Evolutionary conservation across 2,329 filamentous ascomycete species (phyloP).

Genomic region (Periconia sp.): DNA sequence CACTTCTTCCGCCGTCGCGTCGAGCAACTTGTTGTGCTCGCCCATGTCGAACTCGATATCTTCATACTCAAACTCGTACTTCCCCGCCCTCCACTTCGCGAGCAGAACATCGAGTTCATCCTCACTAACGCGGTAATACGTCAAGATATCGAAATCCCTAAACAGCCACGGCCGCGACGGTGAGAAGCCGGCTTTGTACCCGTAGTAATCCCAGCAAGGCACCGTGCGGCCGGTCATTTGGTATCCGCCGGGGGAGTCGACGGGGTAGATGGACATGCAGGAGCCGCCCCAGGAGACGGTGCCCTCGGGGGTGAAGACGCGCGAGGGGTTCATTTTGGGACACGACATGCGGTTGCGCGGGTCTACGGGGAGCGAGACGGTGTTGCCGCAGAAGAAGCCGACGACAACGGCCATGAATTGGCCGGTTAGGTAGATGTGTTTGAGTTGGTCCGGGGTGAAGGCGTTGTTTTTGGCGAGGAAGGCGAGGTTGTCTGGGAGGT

Average conservation of each 20-base stretch:
- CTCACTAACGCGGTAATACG: conserved; percentile 57
- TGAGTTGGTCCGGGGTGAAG: conserved; percentile 52
- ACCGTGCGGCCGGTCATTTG: conserved; percentile 58
- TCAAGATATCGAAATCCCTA: conserved; percentile 59
- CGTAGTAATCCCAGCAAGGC: conserved; percentile 56
- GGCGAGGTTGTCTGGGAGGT: conserved; percentile 63
- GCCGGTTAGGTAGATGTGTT: conserved; percentile 54
- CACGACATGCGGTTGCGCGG: conserved; percentile 56
- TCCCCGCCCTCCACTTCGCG: conserved; percentile 52
- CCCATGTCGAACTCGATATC: conserved; percentile 58
- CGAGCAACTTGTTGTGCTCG: conserved; percentile 55
- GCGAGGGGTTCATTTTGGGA: conserved; percentile 60
- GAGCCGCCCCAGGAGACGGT: conserved; percentile 59
- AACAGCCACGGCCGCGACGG: conserved; percentile 56
- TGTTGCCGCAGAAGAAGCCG: conserved; percentile 59
- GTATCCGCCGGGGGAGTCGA: conserved; percentile 60
- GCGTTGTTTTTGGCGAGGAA: conserved; percentile 61
- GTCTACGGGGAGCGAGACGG: conserved; percentile 56
- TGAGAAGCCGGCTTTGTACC: conserved; percentile 54
- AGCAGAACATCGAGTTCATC: conserved; percentile 54
- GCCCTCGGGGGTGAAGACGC: conserved; percentile 60
- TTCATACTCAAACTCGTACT: conserved; percentile 56
- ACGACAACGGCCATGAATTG: conserved; percentile 57
- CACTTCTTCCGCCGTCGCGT: conserved; percentile 52
- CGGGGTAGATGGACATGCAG: conserved; percentile 58